Percentiles rank a stretch among this genome's conserved stretches.
Evolutionary conservation across 73 alveolate species (phyloP).

Genomic region (Paramecium caudatum): DNA sequence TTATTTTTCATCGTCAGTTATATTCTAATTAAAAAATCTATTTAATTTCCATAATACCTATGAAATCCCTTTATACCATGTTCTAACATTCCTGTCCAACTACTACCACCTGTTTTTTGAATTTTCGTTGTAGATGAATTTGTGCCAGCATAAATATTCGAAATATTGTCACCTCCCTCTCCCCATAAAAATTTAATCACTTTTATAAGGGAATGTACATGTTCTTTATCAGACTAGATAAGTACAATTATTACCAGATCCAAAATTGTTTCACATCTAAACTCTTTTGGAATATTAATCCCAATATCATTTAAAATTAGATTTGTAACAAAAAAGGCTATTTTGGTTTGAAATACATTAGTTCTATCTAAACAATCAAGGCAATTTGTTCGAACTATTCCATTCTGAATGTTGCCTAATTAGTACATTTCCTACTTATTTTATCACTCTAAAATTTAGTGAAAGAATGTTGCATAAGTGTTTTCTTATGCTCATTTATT

Average conservation of each 20-base stretch:
- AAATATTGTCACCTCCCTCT: conserved; percentile 67
- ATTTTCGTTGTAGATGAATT: conserved; percentile 71
- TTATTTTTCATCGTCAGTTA: conserved; percentile 40
- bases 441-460: conserved; percentile 44
- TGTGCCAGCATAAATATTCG: conserved; percentile 71
- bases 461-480: neutral
- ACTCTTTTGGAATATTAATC: conserved; percentile 57
- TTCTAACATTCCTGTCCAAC: conserved; percentile 61
- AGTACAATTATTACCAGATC: conserved; percentile 9
- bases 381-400: conserved; percentile 94
- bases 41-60: neutral
- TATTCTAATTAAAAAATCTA: conserved; percentile 45
- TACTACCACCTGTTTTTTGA: conserved; percentile 59
- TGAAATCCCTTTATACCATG: conserved; percentile 47
- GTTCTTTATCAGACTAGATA: neutral
- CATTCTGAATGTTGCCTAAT: conserved; percentile 78
- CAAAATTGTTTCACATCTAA: conserved; percentile 48
- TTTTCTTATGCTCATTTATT: neutral
- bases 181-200: conserved; percentile 69
- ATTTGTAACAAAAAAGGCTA: conserved; percentile 79
- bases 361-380: conserved; percentile 96
- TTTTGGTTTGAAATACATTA: conserved; percentile 88
- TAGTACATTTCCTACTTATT: conserved; percentile 9
- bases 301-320: conserved; percentile 75
- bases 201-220: conserved; percentile 6